Evolutionary conservation across 495 filamentous ascomycete genomes (phyloP).

Genomic region (Aspergillus sclerotioniger): DNA sequence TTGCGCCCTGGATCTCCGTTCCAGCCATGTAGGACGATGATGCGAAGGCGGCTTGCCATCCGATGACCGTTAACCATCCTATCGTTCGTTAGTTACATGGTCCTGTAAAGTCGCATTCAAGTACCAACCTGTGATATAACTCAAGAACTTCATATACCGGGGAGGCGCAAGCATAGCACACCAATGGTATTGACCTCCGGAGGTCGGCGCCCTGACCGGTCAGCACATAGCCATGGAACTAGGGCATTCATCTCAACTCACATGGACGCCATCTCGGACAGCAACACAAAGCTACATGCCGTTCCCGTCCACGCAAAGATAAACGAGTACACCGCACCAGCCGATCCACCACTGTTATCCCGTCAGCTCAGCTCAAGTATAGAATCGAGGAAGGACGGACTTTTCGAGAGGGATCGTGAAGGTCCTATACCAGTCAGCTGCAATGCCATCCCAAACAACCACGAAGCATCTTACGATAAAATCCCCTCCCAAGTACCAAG

Average conservation of each 20-base stretch:
- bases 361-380: neutral
- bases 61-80: slow-evolving; percentile 48
- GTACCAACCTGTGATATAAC: slow-evolving; percentile 45
- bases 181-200: slow-evolving; percentile 55
- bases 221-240: neutral
- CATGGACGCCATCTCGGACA: slow-evolving; percentile 46
- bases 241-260: slow-evolving; percentile 10
- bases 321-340: slow-evolving; percentile 52
- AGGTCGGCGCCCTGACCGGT: slow-evolving; percentile 42
- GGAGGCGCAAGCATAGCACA: slow-evolving; percentile 47
- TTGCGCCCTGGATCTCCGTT: slow-evolving; percentile 42
- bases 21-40: slow-evolving; percentile 40
- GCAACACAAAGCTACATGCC: slow-evolving; percentile 26
- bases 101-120: neutral
- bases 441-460: neutral
- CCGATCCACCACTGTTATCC: slow-evolving; percentile 44
- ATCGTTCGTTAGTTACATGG: neutral
- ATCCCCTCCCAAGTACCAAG: slow-evolving; percentile 51
- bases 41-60: slow-evolving; percentile 46
- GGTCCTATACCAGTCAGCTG: slow-evolving; percentile 19
- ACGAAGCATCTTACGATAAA: slow-evolving; percentile 25
- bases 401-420: slow-evolving; percentile 38
- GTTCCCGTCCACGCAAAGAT: slow-evolving; percentile 47
- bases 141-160: slow-evolving; percentile 37
- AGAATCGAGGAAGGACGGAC: slow-evolving; percentile 11